Evolutionary conservation across 2,329 filamentous ascomycete species (phyloP).

Genomic region (Xylariales sp.): DNA sequence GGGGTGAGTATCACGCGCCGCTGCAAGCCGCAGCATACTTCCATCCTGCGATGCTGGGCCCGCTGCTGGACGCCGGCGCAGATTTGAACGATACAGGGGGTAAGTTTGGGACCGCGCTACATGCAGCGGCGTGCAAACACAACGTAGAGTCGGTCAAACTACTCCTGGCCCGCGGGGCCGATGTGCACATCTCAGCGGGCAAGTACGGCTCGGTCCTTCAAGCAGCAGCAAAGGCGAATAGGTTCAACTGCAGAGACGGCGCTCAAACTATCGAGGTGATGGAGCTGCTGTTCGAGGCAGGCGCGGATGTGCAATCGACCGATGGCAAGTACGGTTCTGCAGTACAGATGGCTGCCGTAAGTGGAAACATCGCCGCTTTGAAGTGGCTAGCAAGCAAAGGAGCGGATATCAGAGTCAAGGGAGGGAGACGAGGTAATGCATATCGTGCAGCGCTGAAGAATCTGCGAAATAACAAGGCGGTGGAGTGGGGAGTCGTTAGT

Average conservation of each 20-base stretch:
- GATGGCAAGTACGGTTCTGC: constrained; percentile 14
- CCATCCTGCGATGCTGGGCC: not conserved
- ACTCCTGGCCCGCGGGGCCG: constrained; percentile 14
- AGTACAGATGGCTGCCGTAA: constrained; percentile 11
- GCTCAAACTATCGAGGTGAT: not conserved
- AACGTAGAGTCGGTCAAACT: constrained; percentile 11
- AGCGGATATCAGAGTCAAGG: not conserved
- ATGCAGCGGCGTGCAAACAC: constrained; percentile 14
- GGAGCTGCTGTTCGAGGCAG: constrained; percentile 1
- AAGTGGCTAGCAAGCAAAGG: not conserved
- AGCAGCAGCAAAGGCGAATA: constrained; percentile 6
- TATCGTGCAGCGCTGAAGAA: not conserved
- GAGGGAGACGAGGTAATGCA: not conserved
- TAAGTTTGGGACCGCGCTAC: constrained; percentile 16
- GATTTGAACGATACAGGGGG: constrained; percentile 14
- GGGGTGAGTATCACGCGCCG: not conserved
- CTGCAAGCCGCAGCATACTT: not conserved
- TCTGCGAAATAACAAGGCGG: not conserved
- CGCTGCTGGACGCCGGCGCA: not conserved
- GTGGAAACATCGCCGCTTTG: not conserved
- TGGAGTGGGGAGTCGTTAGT: not conserved
- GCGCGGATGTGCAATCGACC: not conserved
- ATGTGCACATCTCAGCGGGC: constrained; percentile 13
- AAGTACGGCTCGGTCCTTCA: constrained; percentile 14
- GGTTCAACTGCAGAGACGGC: not conserved